Conservation (phyloP, 345 rosid genomes). For the Euphorbia tirucalli region DNA sequence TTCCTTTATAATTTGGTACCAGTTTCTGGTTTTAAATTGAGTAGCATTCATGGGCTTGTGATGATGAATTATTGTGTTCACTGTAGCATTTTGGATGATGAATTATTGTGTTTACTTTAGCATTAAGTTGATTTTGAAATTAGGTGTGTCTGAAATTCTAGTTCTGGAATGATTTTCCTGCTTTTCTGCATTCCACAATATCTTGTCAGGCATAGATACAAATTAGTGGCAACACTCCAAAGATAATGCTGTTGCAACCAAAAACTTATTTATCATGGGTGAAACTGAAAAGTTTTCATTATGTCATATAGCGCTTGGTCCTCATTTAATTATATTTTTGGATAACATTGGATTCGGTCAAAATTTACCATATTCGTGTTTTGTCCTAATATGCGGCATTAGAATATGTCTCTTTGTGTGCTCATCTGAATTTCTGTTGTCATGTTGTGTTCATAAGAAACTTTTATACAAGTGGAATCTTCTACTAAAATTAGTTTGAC, state of each 20-base stretch:
- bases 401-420: constrained; percentile 30
- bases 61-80: too few species aligned
- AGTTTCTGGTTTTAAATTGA: too few species aligned
- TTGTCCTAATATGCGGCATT: constrained; percentile 30
- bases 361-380: constrained; percentile 16
- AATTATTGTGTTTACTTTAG: neutral
- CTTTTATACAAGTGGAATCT: constrained; percentile 26
- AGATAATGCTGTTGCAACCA: constrained; percentile 15
- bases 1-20: too few species aligned
- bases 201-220: constrained; percentile 12
- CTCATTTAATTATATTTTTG: constrained; percentile 11
- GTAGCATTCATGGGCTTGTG: too few species aligned
- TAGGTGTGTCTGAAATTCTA: neutral
- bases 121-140: neutral
- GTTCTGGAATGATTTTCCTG: neutral
- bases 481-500: constrained; percentile 22
- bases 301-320: constrained; percentile 16
- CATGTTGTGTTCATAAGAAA: constrained; percentile 34
- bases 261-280: constrained; percentile 1
- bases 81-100: too few species aligned
- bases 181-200: constrained; percentile 8
- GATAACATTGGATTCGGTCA: constrained; percentile 14
- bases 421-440: constrained; percentile 32
- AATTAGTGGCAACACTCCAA: constrained; percentile 10
- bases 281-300: constrained; percentile 17